Base-by-base conservation (phyloP, 1,284 basidiomycete species). In the Cutaneotrichosporon cavernicola region DNA sequence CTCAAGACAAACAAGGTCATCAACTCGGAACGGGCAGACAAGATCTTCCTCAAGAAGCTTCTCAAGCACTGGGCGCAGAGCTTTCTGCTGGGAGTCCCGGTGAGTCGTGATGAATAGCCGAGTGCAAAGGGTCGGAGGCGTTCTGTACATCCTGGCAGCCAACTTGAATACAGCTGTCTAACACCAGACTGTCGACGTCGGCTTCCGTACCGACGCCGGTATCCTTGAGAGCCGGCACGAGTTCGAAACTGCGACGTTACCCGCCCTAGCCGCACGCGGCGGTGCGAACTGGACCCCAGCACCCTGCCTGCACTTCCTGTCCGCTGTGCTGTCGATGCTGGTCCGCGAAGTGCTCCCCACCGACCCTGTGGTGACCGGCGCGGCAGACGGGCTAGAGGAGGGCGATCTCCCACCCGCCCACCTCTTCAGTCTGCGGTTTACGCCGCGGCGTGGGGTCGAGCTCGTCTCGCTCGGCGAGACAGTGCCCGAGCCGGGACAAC, bases 21-120 rank as follows among this genome's bases (percentile, higher is more conserved):
- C 62, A 83, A 88, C 31, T 86, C 86, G 40, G 75, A 83, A 4
- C 81, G 85, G 47, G 92, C 94, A 66, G 88, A 90, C 73, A 78
- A 79, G 18, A 86, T 83, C 61, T 98, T 98, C 71, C 91, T 95
- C 77, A 90, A 88, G 91, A 97, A 97, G 76, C 81, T 97, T 53
- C 86, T 98, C 62, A 96, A 95, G 75, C 93, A 96, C 81, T 98
- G 96, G 85, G 89, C 96, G 65, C 96, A 99, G 75, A 95, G 92
- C 2, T 97, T 92, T 79, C 84, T 97, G 21, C 85, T 97, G 49
- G 93, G 94, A 51, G 89, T 97, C 22, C 90, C 90, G 14, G 91
- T 93, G 72, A 70, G 89, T 81, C 14, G 43, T 31, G 22, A 13
- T 26, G 26, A 26, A 26, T 26, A 26, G 26, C 26, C 1, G 26